Evolutionary conservation across 805 yeast genomes (phyloP), one percentile per base, ranked within the genome.

Genomic region (Saturnispora serradocipensis): DNA sequence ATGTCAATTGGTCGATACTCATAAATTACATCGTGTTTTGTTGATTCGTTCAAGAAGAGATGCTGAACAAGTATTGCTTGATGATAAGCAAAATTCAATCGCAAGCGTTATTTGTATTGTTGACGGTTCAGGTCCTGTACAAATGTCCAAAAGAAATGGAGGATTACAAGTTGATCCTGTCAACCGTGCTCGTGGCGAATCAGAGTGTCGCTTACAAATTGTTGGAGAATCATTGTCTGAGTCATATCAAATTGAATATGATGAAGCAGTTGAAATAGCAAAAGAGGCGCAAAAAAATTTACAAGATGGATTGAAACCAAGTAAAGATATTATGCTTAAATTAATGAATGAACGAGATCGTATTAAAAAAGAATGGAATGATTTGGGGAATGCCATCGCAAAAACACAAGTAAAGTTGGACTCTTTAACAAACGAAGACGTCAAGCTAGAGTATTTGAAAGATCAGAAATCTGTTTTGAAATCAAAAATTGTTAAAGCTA

Each of bases 1-100:
- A 58, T 82, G 78, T 57, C 67, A 84, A 2, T 64, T 89, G 45
- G 81, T 89, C 48, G 96, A 87, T 65, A 56, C 73, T 3, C 72
- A 73, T 40, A 71, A 68, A 43, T 74, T 86, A 45, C 95, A 90
- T 60, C 71, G 75, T 10, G 68, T 76, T 0, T 68, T 85, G 0
- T 63, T 89, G 39, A 71, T 80, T 16, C 72, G 74, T 1, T 70
- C 79, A 49, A 72, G 81, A 55, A 58, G 62, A 2, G 74, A 72
- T 13, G 91, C 86, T 0, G 80, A 78, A 56, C 51, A 55, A 0
- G 63, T 72, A 16, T 61, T 81, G 50, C 50, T 58, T n/a, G 53
- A 56, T 5, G 62, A 67, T 9, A 68, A 71, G 0, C 53, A 53
- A 15, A 57, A 58, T 43, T 51, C 52, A 30, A 65, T 66, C 13